These are phyloP conservation scores for Podospora bellae-mahoneyi DNA, from an alignment of 495 filamentous ascomycete genomes.

Conservation along the genomic window DNA sequence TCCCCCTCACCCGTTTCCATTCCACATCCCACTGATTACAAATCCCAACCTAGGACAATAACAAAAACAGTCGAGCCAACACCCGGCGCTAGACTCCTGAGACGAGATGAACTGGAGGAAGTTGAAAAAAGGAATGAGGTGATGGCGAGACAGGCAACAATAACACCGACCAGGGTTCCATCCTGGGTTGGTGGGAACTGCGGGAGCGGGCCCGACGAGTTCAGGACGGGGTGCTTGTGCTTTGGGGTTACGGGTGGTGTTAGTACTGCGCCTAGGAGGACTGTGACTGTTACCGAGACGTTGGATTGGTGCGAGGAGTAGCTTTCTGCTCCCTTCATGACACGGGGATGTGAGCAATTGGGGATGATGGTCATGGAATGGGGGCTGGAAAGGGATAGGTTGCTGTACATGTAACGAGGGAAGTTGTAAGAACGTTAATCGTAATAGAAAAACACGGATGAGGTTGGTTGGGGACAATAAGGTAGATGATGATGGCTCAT, in stretches of 20 bases:
- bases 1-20: not conserved
- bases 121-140: not conserved
- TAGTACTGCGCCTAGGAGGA: conserved; percentile 29
- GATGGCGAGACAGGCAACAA: conserved; percentile 19
- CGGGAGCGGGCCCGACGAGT: conserved; percentile 17
- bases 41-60: conserved; percentile 21
- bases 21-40: not conserved
- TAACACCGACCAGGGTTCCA: conserved; percentile 25
- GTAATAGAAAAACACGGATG: no score
- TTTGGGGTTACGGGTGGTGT: conserved; percentile 33
- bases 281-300: conserved; percentile 34
- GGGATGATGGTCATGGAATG: no score
- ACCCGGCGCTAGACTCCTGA: conserved; percentile 8
- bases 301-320: conserved; percentile 30
- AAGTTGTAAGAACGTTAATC: no score
- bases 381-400: no score
- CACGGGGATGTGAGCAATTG: not conserved
- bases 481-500: no score
- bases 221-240: conserved; percentile 35
- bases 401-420: no score
- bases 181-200: conserved; percentile 26
- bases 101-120: conserved; percentile 4
- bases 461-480: no score
- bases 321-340: not conserved
- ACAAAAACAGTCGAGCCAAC: conserved; percentile 28